These are phyloP conservation scores for Rhodotorula sphaerocarpa DNA, from an alignment of 768 basidiomycete genomes.

Conservation along the genomic window DNA sequence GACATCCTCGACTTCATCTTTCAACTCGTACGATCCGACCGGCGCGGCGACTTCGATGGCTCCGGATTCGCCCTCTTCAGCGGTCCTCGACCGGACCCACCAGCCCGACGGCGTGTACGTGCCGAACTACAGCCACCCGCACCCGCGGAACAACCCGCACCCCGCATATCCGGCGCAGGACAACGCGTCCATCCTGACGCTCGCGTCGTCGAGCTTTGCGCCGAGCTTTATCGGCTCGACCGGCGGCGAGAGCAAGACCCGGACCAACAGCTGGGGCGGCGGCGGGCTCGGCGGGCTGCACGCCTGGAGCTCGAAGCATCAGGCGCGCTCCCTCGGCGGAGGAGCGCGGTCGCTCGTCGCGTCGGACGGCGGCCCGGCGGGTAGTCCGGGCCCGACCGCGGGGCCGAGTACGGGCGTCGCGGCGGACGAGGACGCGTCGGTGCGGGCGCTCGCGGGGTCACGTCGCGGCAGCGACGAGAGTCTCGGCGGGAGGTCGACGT, in stretches of 20 bases:
- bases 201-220: slow-evolving; percentile 85
- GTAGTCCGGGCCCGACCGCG: too few relatives aligned
- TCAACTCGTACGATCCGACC: neutral
- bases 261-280: slow-evolving; percentile 48
- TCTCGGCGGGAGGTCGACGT: slow-evolving; percentile 63
- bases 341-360: neutral
- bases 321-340: slow-evolving; percentile 45
- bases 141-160: slow-evolving; percentile 90
- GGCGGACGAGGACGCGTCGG: slow-evolving; percentile 72
- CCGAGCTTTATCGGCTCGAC: slow-evolving; percentile 10
- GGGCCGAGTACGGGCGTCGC: too few relatives aligned
- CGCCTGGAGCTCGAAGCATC: slow-evolving; percentile 60
- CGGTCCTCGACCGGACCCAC: slow-evolving; percentile 1
- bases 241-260: slow-evolving; percentile 42
- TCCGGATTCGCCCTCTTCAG: neutral
- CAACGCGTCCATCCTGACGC: slow-evolving; percentile 83
- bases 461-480: slow-evolving; percentile 83
- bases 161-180: slow-evolving; percentile 83
- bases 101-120: slow-evolving; percentile 2
- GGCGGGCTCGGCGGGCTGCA: slow-evolving; percentile 50
- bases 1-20: slow-evolving; percentile 6
- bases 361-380: neutral
- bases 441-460: slow-evolving; percentile 77
- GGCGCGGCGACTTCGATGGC: neutral
- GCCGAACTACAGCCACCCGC: slow-evolving; percentile 80